Conservation (phyloP, 495 filamentous ascomycete species). For the Neurospora sp. region DNA sequence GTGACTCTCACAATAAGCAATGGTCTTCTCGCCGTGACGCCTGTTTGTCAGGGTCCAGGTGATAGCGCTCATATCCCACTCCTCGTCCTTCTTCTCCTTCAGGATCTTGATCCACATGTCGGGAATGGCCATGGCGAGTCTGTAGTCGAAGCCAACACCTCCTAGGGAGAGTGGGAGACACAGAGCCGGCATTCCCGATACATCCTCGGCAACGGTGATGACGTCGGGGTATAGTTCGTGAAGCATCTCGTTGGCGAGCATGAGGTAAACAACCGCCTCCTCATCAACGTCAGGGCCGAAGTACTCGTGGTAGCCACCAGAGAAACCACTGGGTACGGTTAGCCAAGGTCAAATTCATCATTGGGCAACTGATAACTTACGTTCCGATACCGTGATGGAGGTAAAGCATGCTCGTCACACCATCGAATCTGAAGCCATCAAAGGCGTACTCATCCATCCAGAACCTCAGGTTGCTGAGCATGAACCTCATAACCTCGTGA, state of each 20-base stretch:
- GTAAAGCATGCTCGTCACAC: conserved; percentile 97
- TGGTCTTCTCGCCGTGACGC: conserved; percentile 94
- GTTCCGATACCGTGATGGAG: conserved; percentile 93
- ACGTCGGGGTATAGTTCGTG: conserved; percentile 74
- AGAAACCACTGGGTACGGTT: conserved; percentile 63
- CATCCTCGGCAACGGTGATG: conserved; percentile 92
- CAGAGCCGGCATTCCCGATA: conserved; percentile 94
- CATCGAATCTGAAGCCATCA: conserved; percentile 96
- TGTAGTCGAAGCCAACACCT: conserved; percentile 93
- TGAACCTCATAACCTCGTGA: conserved; percentile 89
- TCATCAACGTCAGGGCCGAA: conserved; percentile 90
- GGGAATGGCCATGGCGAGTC: conserved; percentile 94
- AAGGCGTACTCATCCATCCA: conserved; percentile 99
- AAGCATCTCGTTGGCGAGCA: conserved; percentile 94
- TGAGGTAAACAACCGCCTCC: conserved; percentile 89
- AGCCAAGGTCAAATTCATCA: neutral
- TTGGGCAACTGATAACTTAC: conserved; percentile 45
- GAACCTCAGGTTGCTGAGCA: conserved; percentile 90
- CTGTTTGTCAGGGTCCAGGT: conserved; percentile 83
- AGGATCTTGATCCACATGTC: conserved; percentile 99
- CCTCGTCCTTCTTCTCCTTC: conserved; percentile 83
- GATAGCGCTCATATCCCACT: conserved; percentile 87
- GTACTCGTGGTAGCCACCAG: conserved; percentile 97
- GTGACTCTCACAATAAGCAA: conserved; percentile 93
- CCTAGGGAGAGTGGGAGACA: conserved; percentile 78